phyloP scores from a whole-genome alignment of 202 grass and related monocot genomes.

The Setaria italica region DNA sequence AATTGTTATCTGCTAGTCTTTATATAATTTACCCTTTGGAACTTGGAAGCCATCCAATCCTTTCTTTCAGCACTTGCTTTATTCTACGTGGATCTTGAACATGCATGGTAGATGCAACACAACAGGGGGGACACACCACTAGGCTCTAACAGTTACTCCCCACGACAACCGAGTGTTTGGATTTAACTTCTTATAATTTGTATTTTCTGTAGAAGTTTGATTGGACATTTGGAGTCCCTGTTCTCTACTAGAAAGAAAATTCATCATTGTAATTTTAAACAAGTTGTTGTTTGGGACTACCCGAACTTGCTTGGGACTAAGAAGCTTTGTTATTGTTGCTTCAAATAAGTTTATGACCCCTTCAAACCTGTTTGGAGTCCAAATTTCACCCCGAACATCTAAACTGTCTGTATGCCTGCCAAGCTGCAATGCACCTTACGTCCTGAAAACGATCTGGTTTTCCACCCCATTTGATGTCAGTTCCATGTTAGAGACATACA shows the following conservation, averaged over 20 bases:
- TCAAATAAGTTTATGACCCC: not conserved
- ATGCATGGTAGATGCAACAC: not conserved
- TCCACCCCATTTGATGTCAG: not conserved
- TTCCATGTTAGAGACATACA: constrained; percentile 2
- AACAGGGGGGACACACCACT: too few species aligned
- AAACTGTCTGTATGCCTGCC: not conserved
- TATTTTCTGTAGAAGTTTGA: too few species aligned
- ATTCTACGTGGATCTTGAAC: not conserved
- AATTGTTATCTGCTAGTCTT: not conserved
- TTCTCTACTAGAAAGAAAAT: too few species aligned
- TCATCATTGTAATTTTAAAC: not conserved
- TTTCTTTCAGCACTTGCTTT: not conserved
- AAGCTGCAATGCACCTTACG: not conserved
- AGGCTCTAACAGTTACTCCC: too few species aligned
- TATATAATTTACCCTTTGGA: not conserved
- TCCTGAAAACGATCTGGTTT: not conserved
- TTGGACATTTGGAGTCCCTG: too few species aligned
- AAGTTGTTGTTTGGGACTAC: not conserved
- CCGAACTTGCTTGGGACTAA: not conserved
- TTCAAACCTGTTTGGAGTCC: not conserved
- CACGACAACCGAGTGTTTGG: too few species aligned
- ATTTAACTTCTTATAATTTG: too few species aligned
- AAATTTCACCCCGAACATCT: constrained; percentile 10
- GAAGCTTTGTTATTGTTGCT: not conserved
- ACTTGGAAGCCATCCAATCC: not conserved